phyloP scores from a whole-genome alignment of 441 rosid species.

The Jatropha podagrica region DNA sequence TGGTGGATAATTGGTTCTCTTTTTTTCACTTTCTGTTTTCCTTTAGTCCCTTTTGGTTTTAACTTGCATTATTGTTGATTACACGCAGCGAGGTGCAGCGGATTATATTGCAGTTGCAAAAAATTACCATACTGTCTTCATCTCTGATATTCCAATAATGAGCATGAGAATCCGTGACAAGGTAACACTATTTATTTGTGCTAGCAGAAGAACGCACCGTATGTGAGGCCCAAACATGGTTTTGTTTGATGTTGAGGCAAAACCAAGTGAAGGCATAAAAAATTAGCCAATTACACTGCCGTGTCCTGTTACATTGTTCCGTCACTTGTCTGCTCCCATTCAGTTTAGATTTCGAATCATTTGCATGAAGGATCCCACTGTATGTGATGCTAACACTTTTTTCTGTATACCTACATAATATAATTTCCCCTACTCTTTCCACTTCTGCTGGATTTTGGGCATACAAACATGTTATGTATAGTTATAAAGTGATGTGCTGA shows the following conservation, averaged over 20 bases:
- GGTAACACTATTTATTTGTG: conserved; percentile 38
- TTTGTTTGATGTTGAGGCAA: neutral
- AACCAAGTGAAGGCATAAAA: neutral
- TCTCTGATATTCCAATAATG: conserved; percentile 79
- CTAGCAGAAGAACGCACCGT: neutral
- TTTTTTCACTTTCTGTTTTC: neutral
- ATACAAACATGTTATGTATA: neutral
- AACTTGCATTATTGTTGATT: neutral
- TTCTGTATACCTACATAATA: neutral
- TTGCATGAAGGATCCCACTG: neutral
- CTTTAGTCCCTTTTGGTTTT: neutral
- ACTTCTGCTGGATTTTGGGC: conserved; percentile 8
- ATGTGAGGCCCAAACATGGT: neutral
- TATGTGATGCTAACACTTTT: neutral
- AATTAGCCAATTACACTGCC: neutral
- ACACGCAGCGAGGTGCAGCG: conserved; percentile 78
- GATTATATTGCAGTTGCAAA: conserved; percentile 89
- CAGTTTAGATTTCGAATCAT: neutral
- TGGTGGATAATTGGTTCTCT: neutral
- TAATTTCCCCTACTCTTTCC: neutral
- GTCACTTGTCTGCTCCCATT: neutral
- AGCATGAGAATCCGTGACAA: conserved; percentile 85
- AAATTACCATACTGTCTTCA: conserved; percentile 75
- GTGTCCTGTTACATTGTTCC: neutral
- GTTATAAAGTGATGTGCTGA: neutral